Base-by-base conservation (phyloP, 805 yeast genomes). In the Suhomyces sp. region DNA sequence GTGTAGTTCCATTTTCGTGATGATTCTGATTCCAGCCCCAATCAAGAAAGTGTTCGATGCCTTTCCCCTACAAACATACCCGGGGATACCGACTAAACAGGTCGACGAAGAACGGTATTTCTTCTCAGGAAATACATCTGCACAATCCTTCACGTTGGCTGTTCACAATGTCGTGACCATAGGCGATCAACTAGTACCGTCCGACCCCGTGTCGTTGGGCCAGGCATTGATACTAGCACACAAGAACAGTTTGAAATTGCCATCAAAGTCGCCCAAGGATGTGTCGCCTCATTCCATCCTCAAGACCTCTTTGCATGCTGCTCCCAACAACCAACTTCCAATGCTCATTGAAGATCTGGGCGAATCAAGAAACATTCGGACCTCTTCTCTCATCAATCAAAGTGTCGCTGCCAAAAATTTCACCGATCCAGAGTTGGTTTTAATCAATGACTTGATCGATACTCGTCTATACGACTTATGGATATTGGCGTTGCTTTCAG, bases 181-280 rank as follows among this genome's bases (percentile, higher is more conserved):
- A 9, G 29, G 20, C 27, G n/a, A 24, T 21, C 27, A 19, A 8
- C 15, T 15, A 4, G 58, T 80, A 1, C 83, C 89, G 1, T 72
- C 81, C 0, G 91, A 86, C 57, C 90, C 90, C 0, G 60, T 77
- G 12, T 80, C 87, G 46, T 63, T 83, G 8, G 70, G 72, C 17
- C 68, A 76, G 10, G 71, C 80, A 45, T 64, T 85, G 21, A 60
- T 79, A 0, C 61, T 84, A 33, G 75, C 82, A 35, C 55, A 69
- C 39, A 80, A 78, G 55, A 77, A 80, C 52, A 54, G 59, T 0
- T 60, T 79, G 40, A 67, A 66, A 39, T 60, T 84, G 25, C 86
- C 86, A 0, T 13, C 58, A 37, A 51, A 39, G 46, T 27, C 52
- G 49, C 15, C 49, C 17, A 43, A 33, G 10, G 15, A 10, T 7